Conservation (phyloP, 176 grass and related monocot species). For the Carex littledalei region DNA sequence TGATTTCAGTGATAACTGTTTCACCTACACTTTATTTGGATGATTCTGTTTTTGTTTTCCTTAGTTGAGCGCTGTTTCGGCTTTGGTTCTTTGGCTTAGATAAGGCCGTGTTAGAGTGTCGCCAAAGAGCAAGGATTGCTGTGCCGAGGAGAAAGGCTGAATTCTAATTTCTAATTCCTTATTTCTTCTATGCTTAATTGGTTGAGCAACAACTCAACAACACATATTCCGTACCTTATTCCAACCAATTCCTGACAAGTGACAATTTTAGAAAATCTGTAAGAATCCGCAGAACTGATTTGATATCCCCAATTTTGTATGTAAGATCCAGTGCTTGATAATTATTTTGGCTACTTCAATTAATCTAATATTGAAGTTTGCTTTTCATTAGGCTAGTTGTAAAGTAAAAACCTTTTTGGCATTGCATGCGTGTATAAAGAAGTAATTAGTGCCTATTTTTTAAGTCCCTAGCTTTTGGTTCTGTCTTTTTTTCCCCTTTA, state of each 20-base stretch:
- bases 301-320: not conserved
- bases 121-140: not conserved
- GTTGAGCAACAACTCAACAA: not conserved
- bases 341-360: not conserved
- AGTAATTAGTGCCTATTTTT: not conserved
- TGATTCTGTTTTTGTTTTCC: not conserved
- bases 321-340: not conserved
- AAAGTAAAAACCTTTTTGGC: slow-evolving; percentile 18
- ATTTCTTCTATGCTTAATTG: not conserved
- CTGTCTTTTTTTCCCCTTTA: not conserved
- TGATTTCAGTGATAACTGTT: slow-evolving; percentile 13
- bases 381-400: not conserved
- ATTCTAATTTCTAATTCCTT: not conserved
- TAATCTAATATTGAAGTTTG: not conserved
- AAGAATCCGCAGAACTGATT: not conserved
- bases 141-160: not conserved
- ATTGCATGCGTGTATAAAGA: slow-evolving; percentile 13
- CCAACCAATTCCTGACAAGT: not conserved
- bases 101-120: not conserved
- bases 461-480: not conserved
- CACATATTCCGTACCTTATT: not conserved
- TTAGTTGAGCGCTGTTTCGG: not conserved
- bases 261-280: not conserved
- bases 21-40: not conserved
- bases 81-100: not conserved